Evolutionary conservation across 2,329 filamentous ascomycete genomes (phyloP).

Genomic region (Cercospora brassicicola): DNA sequence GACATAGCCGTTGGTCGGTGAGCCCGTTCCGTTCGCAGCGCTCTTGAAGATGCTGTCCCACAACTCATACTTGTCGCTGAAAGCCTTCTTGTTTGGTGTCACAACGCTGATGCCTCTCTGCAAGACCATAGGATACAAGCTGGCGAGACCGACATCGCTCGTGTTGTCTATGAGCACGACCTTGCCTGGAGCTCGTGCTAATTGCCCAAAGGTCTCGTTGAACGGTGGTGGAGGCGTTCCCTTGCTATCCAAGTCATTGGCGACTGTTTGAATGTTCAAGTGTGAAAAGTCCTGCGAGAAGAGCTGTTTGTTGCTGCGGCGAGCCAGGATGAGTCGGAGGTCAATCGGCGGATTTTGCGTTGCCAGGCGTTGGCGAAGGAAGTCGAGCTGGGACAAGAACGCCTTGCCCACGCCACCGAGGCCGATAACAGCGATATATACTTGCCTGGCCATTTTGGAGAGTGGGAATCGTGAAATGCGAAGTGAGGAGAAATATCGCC

Average conservation of each 20-base stretch:
- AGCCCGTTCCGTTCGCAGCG: conserved; percentile 60
- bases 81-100: conserved; percentile 98
- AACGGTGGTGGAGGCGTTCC: conserved; percentile 65
- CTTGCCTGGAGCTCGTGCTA: conserved; percentile 73
- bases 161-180: conserved; percentile 93
- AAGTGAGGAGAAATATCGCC: not conserved
- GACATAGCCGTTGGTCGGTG: conserved; percentile 64
- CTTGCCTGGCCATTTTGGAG: conserved; percentile 12
- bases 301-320: conserved; percentile 80
- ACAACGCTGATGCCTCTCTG: conserved; percentile 83
- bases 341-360: conserved; percentile 57
- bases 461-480: not conserved
- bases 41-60: conserved; percentile 86
- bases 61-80: conserved; percentile 75
- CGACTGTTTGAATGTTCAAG: conserved; percentile 62
- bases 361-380: conserved; percentile 46
- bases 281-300: conserved; percentile 71
- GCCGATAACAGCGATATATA: conserved; percentile 56
- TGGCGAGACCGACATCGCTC: conserved; percentile 80
- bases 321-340: conserved; percentile 79
- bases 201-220: conserved; percentile 71
- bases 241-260: conserved; percentile 62
- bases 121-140: conserved; percentile 78
- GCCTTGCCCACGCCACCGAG: conserved; percentile 89
- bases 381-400: conserved; percentile 19